Conservation (phyloP, 768 basidiomycete species). For the Scleroderma bovista region DNA sequence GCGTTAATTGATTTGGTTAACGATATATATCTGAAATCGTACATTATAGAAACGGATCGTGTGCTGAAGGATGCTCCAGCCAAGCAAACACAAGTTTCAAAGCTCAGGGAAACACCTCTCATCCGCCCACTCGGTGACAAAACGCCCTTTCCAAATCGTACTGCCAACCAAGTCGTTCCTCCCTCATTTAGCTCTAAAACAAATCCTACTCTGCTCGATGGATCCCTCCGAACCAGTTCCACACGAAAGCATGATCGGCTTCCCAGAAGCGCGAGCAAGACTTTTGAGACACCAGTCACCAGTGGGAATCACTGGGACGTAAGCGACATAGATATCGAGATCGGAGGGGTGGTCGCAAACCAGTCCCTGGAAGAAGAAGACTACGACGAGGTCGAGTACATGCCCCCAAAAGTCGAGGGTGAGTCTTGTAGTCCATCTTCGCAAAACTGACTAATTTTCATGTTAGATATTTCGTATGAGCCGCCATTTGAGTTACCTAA, state of each 20-base stretch:
- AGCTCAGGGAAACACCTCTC: conserved; percentile 17
- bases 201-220: conserved; percentile 34
- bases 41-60: conserved; percentile 15
- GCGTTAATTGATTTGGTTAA: not conserved
- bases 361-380: conserved; percentile 27
- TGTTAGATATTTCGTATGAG: conserved; percentile 37
- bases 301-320: conserved; percentile 74
- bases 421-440: conserved; percentile 13
- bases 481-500: conserved; percentile 47
- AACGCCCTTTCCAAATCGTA: conserved; percentile 70
- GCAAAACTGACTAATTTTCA: not conserved
- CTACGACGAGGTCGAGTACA: conserved; percentile 48
- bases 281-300: conserved; percentile 63
- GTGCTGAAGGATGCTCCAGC: conserved; percentile 14
- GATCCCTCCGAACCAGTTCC: conserved; percentile 59
- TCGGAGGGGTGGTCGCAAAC: conserved; percentile 17
- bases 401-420: conserved; percentile 50
- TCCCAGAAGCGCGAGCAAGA: conserved; percentile 44
- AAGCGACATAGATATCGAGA: conserved; percentile 46
- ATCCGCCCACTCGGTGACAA: conserved; percentile 63
- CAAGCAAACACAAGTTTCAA: conserved; percentile 25
- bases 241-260: conserved; percentile 57
- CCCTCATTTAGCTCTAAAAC: conserved; percentile 30
- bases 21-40: not conserved
- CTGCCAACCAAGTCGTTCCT: conserved; percentile 13